phyloP scores from a whole-genome alignment of 164 flowering plant genomes.

The Sextonia rubra region DNA sequence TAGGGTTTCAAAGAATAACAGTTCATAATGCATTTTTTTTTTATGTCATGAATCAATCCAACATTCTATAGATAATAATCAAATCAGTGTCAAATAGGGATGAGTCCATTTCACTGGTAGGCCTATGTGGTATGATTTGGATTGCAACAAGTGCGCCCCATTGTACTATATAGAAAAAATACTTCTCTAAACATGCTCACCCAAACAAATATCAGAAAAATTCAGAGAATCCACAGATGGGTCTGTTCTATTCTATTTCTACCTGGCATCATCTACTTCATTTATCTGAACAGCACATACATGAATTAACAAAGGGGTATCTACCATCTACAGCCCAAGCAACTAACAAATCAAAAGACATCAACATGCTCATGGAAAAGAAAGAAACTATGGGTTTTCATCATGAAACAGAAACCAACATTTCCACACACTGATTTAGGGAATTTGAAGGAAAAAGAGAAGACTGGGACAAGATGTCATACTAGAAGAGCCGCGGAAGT shows the following conservation, averaged over 20 bases:
- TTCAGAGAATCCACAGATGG: not conserved
- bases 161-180: too few species aligned
- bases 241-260: not conserved
- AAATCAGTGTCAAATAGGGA: too few species aligned
- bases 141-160: too few species aligned
- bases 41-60: too few species aligned
- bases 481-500: slow-evolving; percentile 18
- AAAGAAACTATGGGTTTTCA: not conserved
- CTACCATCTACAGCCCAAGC: not conserved
- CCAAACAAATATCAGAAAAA: not conserved
- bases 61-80: too few species aligned
- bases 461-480: slow-evolving; percentile 1
- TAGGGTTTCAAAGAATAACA: too few species aligned
- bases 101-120: too few species aligned
- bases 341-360: not conserved
- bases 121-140: too few species aligned
- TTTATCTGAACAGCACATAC: not conserved
- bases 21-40: too few species aligned
- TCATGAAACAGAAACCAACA: not conserved
- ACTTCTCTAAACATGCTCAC: not conserved
- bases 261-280: too few species aligned
- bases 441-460: not conserved
- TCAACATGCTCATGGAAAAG: slow-evolving; percentile 1
- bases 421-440: not conserved
- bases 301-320: not conserved